Evolutionary conservation across 805 yeast species (phyloP), one percentile per base, ranked within the genome.

Genomic region (Spathaspora arborariae): DNA sequence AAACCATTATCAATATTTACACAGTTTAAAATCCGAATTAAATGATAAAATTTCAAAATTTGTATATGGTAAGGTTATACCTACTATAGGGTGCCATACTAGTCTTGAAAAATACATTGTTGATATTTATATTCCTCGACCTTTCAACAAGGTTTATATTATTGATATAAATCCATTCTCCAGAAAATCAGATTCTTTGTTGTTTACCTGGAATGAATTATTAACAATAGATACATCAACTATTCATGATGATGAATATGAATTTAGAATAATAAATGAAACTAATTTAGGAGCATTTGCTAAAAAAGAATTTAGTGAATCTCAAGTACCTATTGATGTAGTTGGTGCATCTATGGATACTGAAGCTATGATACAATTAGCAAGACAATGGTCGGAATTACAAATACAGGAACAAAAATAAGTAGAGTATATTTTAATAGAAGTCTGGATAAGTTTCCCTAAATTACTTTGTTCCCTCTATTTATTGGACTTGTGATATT

Each of bases 161-260:
- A 74, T 94, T 13, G 99, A 94, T 57, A 78, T 94, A 54, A 94
- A 94, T 60, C 96, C 97, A 1, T 92, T 85, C 63, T 72, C 84
- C 1, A 72, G 90, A 48, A 81, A 79, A 40, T 84, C 97, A 0
- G 97, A 91, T 55, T 65, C 96, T 0, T 68, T 88, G 13, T 62
- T 92, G 20, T 92, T 79, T 63, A 78, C 89, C 13, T 94, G 98
- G 98, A 77, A 84, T 54, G 97, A 94, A 61, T 59, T 92, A 11
- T 54, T 67, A 33, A 43, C 62, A 10, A 36, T 35, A 3, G 58
- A 53, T 68, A 1, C 62, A 67, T 5, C 56, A 60, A 54, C 60
- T 56, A 48, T 61, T 40, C 20, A 57, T 47, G 21, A 74, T 66
- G 44, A 68, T 54, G 22, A 59, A 2, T 76, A 73, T 47, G 82